A percentile compares a stretch with the other conserved stretches of the same genome.
Conservation (phyloP, 129 eudicot species). For the Flaveria trinervia region DNA sequence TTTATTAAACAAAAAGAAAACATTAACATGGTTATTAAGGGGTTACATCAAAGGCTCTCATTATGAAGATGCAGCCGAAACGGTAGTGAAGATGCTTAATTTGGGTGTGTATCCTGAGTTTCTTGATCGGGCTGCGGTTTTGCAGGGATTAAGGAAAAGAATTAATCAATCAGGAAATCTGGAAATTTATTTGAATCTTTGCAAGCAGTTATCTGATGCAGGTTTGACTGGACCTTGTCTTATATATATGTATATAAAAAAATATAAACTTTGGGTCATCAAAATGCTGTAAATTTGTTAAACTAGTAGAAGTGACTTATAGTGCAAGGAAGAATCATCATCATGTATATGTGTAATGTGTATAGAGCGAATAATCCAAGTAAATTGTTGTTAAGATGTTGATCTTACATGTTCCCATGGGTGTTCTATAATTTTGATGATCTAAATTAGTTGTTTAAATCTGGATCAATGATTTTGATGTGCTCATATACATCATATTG, state of each 20-base stretch:
- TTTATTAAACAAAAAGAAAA: conserved; percentile 58
- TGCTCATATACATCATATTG: not conserved
- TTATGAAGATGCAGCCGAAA: conserved; percentile 74
- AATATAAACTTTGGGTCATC: conserved; percentile 74
- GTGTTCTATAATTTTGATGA: conserved; percentile 12
- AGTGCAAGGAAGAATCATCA: not conserved
- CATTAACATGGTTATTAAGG: conserved; percentile 76
- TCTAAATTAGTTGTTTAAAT: conserved; percentile 8
- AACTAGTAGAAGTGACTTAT: too few relatives aligned
- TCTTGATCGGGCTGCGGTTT: conserved; percentile 74
- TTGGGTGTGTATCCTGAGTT: conserved; percentile 69
- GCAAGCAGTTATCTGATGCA: conserved; percentile 76
- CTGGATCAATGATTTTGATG: conserved; percentile 14
- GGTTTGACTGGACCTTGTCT: conserved; percentile 77
- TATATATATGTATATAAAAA: conserved; percentile 68
- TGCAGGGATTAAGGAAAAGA: conserved; percentile 71
- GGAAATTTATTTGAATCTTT: conserved; percentile 66
- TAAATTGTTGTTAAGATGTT: conserved; percentile 23
- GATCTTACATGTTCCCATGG: conserved; percentile 25
- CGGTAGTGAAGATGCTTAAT: conserved; percentile 72
- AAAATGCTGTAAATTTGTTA: conserved; percentile 52
- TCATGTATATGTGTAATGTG: conserved; percentile 25
- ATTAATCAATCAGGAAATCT: conserved; percentile 56
- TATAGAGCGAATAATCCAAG: conserved; percentile 39
- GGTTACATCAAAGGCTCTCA: conserved; percentile 91